Percentiles rank a stretch among this genome's conserved stretches.
These are phyloP conservation scores for Talaromyces sp. DNA, from an alignment of 2,329 filamentous ascomycete species.

Conservation along the genomic window DNA sequence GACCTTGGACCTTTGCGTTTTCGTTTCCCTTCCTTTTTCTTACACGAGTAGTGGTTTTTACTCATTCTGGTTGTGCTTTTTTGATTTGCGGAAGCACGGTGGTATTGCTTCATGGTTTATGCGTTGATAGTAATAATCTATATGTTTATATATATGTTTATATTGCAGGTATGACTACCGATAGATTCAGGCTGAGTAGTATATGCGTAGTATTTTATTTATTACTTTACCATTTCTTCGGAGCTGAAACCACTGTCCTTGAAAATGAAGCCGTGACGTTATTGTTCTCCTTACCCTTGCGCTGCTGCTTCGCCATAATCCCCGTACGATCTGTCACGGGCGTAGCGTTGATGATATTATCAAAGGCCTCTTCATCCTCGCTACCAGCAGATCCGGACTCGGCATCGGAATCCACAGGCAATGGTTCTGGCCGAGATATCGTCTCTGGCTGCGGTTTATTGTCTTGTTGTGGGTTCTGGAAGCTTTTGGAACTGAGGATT, in stretches of 20 bases:
- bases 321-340: constrained; percentile 84
- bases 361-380: constrained; percentile 67
- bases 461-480: constrained; percentile 54
- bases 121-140: neutral
- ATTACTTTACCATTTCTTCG: constrained; percentile 29
- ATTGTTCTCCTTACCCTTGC: constrained; percentile 40
- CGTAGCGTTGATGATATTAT: constrained; percentile 87
- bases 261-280: constrained; percentile 46
- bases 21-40: neutral
- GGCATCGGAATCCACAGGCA: constrained; percentile 57
- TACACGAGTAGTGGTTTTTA: neutral
- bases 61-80: neutral
- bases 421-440: constrained; percentile 54
- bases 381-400: constrained; percentile 64
- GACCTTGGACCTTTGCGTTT: neutral
- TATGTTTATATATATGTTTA: neutral
- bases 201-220: neutral
- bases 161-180: neutral
- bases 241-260: constrained; percentile 43
- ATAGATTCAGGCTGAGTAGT: neutral
- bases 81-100: too few relatives aligned
- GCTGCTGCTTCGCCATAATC: constrained; percentile 56
- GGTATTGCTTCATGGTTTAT: neutral
- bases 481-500: constrained; percentile 87
- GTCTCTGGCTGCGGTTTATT: constrained; percentile 53